These are phyloP conservation scores for Cladophialophora immunda DNA, from an alignment of 2,329 filamentous ascomycete species.

Conservation along the genomic window DNA sequence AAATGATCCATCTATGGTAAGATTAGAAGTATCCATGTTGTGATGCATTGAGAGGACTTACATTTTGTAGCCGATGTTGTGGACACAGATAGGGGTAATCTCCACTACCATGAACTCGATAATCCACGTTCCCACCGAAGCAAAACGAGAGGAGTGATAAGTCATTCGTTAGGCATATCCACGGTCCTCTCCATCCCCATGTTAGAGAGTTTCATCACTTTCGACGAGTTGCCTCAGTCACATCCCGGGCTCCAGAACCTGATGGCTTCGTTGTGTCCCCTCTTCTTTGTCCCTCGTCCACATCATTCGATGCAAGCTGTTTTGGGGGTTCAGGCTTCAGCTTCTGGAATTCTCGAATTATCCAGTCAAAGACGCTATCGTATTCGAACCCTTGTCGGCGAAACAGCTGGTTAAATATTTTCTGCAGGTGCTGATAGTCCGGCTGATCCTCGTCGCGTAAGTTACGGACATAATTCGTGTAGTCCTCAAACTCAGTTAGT, in stretches of 20 bases:
- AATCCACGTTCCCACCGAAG: no score
- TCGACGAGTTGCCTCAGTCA: neutral
- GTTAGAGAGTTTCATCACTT: no score
- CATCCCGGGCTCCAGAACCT: conserved; percentile 7
- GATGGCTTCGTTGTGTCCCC: conserved; percentile 16
- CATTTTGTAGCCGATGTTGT: no score
- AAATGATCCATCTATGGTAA: no score
- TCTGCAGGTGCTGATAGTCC: conserved; percentile 35
- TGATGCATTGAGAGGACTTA: no score
- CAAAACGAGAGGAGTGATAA: no score
- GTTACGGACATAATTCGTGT: conserved; percentile 35
- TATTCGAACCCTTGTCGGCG: conserved; percentile 33
- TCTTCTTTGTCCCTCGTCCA: conserved; percentile 14
- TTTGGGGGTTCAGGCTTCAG: conserved; percentile 6
- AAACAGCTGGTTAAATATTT: conserved; percentile 38
- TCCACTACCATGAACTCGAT: no score
- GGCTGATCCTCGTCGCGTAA: conserved; percentile 22
- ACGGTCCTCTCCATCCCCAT: no score
- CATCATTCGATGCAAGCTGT: conserved; percentile 9
- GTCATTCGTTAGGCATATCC: no score
- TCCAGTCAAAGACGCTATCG: conserved; percentile 42
- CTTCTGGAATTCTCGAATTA: conserved; percentile 27
- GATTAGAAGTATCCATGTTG: no score
- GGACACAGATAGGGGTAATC: no score
- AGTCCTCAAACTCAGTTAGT: conserved; percentile 38